Percentiles rank a stretch among this genome's conserved stretches.
phyloP scores from a whole-genome alignment of 2,329 filamentous ascomycete species.

The Reticulascus tulasneorum region DNA sequence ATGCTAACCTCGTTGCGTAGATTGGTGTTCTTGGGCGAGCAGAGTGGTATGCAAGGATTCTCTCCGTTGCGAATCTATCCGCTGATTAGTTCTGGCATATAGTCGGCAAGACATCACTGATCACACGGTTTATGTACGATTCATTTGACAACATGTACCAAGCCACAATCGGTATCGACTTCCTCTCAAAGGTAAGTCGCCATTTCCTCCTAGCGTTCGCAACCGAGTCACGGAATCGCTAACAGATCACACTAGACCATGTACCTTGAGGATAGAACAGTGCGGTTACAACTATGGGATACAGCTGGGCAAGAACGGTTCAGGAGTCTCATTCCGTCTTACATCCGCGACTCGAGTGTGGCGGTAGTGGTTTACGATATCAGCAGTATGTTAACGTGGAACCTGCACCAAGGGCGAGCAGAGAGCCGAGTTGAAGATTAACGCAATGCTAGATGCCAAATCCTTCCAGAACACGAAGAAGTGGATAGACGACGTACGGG shows the following conservation, averaged over 20 bases:
- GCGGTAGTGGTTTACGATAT: constrained; percentile 99
- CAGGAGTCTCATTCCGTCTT: constrained; percentile 93
- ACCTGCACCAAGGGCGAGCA: neutral
- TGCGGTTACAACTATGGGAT: constrained; percentile 96
- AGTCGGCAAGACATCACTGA: constrained; percentile 98
- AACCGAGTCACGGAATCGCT: neutral
- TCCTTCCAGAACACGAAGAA: constrained; percentile 98
- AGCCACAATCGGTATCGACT: constrained; percentile 98
- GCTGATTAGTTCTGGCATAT: constrained; percentile 13
- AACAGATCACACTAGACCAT: constrained; percentile 68
- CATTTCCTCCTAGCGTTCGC: constrained; percentile 1
- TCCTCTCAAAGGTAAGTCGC: constrained; percentile 81
- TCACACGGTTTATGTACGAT: constrained; percentile 99
- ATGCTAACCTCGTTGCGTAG: constrained; percentile 41
- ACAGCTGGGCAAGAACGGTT: constrained; percentile 97
- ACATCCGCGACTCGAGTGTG: constrained; percentile 96
- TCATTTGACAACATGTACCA: constrained; percentile 99
- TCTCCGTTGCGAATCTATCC: constrained; percentile 6
- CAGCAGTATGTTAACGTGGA: constrained; percentile 56
- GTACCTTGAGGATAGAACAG: constrained; percentile 98
- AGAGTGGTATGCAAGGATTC: constrained; percentile 73
- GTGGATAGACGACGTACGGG: constrained; percentile 98
- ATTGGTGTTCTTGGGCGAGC: constrained; percentile 95
- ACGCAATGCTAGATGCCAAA: constrained; percentile 64
- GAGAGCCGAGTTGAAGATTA: neutral